Evolutionary conservation across 768 basidiomycete species (phyloP), one percentile per base, ranked within the genome.

Genomic region (Tylopilus vinaceipallidus): DNA sequence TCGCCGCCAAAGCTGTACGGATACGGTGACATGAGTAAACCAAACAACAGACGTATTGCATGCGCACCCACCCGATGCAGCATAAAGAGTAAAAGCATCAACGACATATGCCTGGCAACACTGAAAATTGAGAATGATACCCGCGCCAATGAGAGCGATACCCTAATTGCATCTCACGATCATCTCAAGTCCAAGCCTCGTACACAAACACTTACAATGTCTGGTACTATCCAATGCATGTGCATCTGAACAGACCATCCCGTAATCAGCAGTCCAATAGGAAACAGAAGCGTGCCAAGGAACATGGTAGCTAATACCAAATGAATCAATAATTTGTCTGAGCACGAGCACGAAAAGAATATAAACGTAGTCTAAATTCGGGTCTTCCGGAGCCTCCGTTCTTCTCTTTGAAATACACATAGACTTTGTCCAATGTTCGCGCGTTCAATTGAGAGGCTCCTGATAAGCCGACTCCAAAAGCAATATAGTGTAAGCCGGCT

Each of bases 401-500:
- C 45, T 73, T 79, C 2, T 68, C 66, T 49, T 76, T 79, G 27
- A 29, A 29, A 50, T 76, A 61, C 3, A 73, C 63, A 49, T 85
- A 84, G 1, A 83, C 59, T 36, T 59, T 64, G 61, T 90, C 88
- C 64, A 88, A 67, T 9, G 71, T 55, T 9, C 75, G 70, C 0
- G 82, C 83, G 49, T 82, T 84, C 10, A 77, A 13, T 59, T 81
- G 74, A 1, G 82, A 78, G 0, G 78, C 76, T 3, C 69, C 54
- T 0, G 72, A 58, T 13, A 88, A 68, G 3, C 88, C 88, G 2
- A 86, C 17, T 0, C 87, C 88, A 6, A 91, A 74, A 0, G 88
- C 78, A 48, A 91, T 71, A 55, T 89, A 93, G 58, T 90, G 73
- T 26, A 90, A 64, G 0, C 86, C 84, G 0, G 80, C 73, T 42